phyloP scores from a whole-genome alignment of 176 grass and related monocot species.

The Saccharum officinarum region DNA sequence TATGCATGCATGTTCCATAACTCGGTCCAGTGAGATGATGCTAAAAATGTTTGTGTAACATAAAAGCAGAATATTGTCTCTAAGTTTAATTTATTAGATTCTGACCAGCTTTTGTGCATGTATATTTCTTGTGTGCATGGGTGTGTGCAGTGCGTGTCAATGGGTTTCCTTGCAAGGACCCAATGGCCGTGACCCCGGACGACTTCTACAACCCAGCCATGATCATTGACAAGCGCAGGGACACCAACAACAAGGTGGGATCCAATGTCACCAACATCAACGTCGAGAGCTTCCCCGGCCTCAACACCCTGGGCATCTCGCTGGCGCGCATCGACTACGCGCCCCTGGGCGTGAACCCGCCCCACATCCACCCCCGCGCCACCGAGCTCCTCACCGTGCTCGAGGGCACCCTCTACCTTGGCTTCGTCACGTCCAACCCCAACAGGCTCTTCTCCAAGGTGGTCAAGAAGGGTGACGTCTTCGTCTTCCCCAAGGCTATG shows the following conservation, averaged over 20 bases:
- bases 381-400: not conserved
- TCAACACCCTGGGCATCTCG: slow-evolving; percentile 1
- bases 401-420: not conserved
- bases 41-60: not conserved
- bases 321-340: not conserved
- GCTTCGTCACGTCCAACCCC: not conserved
- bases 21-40: not conserved
- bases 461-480: not conserved
- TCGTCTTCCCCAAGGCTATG: not conserved
- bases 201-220: slow-evolving; percentile 24
- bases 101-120: not conserved
- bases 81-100: not conserved
- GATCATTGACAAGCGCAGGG: not conserved
- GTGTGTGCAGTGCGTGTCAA: not conserved
- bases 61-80: not conserved
- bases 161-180: slow-evolving; percentile 35
- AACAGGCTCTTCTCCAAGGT: not conserved
- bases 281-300: not conserved
- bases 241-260: slow-evolving; percentile 9
- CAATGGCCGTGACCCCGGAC: not conserved
- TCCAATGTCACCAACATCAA: not conserved
- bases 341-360: not conserved
- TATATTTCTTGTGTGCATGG: not conserved
- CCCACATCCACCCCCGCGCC: not conserved
- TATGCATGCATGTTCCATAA: not conserved